Conservation (phyloP, 106 monocot species). For the Apostasia ramifera region DNA sequence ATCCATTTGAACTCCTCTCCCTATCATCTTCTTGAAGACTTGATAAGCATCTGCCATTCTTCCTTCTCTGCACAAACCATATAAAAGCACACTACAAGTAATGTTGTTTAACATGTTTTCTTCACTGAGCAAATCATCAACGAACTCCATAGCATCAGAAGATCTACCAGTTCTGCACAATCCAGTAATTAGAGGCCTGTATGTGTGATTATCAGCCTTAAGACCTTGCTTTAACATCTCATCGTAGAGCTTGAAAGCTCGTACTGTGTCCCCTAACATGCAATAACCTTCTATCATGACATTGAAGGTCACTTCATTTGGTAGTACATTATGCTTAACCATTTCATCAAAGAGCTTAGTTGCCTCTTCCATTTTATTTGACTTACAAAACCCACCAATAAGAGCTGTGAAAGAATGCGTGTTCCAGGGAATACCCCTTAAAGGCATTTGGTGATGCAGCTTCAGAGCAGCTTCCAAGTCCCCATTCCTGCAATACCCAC, state of each 20-base stretch:
- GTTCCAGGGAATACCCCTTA: slow-evolving; percentile 46
- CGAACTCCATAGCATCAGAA: slow-evolving; percentile 61
- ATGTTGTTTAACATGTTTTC: slow-evolving; percentile 47
- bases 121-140: slow-evolving; percentile 34
- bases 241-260: slow-evolving; percentile 72
- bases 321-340: slow-evolving; percentile 40
- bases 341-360: slow-evolving; percentile 64
- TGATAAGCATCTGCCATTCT: slow-evolving; percentile 47
- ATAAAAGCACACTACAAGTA: slow-evolving; percentile 49
- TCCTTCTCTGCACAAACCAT: slow-evolving; percentile 77
- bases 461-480: slow-evolving; percentile 40
- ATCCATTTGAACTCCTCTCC: slow-evolving; percentile 64
- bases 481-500: slow-evolving; percentile 60
- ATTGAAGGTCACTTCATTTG: slow-evolving; percentile 91
- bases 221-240: slow-evolving; percentile 60
- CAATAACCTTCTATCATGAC: slow-evolving; percentile 96
- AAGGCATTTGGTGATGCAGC: slow-evolving; percentile 66
- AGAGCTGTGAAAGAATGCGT: slow-evolving; percentile 74
- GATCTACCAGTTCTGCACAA: slow-evolving; percentile 46
- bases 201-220: slow-evolving; percentile 72
- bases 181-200: slow-evolving; percentile 65
- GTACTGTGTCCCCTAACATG: slow-evolving; percentile 35
- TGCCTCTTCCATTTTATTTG: slow-evolving; percentile 55
- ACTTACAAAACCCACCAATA: slow-evolving; percentile 58
- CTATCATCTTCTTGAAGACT: slow-evolving; percentile 45